Percentiles rank a stretch among this genome's conserved stretches.
These are phyloP conservation scores for Ormosia semicastrata DNA, from an alignment of 306 rosid genomes.

Conservation along the genomic window DNA sequence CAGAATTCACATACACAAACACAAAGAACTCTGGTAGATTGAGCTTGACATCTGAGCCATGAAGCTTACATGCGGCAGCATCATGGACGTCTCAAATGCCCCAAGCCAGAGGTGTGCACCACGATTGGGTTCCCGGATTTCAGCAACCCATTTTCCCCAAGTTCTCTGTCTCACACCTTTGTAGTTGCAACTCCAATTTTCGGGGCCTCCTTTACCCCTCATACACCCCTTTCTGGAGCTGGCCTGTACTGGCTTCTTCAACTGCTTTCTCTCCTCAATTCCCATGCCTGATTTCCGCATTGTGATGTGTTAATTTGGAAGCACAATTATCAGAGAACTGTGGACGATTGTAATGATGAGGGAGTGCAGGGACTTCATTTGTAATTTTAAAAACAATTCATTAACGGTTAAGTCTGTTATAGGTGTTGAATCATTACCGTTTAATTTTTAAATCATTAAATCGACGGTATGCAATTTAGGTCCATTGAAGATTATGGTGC, in stretches of 20 bases:
- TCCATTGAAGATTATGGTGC: too few species aligned
- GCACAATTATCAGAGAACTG: not conserved
- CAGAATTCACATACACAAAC: not conserved
- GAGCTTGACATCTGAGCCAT: constrained; percentile 79
- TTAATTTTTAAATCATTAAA: too few species aligned
- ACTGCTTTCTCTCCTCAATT: constrained; percentile 33
- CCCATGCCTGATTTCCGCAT: constrained; percentile 42
- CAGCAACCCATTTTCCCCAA: constrained; percentile 99
- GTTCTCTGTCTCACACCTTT: constrained; percentile 93
- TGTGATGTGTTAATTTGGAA: not conserved
- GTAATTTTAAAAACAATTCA: too few species aligned
- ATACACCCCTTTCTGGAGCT: constrained; percentile 88
- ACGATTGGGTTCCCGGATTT: constrained; percentile 89
- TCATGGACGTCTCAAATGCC: constrained; percentile 79
- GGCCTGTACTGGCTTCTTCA: constrained; percentile 55
- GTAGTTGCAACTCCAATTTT: constrained; percentile 76
- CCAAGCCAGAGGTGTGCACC: constrained; percentile 97
- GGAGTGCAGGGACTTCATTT: too few species aligned
- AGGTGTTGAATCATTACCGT: too few species aligned
- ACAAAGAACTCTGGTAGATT: constrained; percentile 49
- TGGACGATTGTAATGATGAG: not conserved
- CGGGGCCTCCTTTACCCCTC: constrained; percentile 95
- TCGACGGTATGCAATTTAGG: too few species aligned
- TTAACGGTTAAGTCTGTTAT: too few species aligned
- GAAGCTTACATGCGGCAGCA: constrained; percentile 71